These are phyloP conservation scores for Fusarium compactum DNA, from an alignment of 2,329 filamentous ascomycete genomes.

Conservation along the genomic window DNA sequence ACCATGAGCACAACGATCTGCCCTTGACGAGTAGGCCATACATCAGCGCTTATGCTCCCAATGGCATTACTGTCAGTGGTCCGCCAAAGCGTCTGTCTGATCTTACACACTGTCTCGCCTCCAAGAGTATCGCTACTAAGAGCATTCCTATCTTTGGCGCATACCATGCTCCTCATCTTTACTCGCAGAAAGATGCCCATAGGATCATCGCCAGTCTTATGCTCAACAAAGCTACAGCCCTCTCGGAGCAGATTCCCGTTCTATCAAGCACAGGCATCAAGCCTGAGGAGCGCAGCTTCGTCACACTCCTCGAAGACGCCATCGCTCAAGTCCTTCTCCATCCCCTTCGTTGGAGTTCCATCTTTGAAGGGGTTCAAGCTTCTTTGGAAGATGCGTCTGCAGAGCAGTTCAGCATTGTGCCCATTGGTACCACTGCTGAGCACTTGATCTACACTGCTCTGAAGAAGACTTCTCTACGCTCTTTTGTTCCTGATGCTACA, in stretches of 20 bases:
- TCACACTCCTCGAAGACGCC: slow-evolving; percentile 25
- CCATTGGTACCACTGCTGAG: slow-evolving; percentile 31
- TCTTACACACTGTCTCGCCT: slow-evolving; percentile 10
- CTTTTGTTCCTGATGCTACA: slow-evolving; percentile 2
- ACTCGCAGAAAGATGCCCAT: slow-evolving; percentile 29
- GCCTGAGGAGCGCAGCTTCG: slow-evolving; percentile 29
- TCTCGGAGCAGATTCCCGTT: slow-evolving; percentile 17
- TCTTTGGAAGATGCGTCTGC: slow-evolving; percentile 3
- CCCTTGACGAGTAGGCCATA: slow-evolving; percentile 35
- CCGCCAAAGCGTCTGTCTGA: slow-evolving; percentile 30
- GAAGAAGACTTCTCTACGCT: slow-evolving; percentile 29
- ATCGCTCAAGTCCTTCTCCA: slow-evolving; percentile 26
- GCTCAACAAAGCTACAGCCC: neutral
- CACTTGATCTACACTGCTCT: slow-evolving; percentile 40
- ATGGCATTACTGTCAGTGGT: slow-evolving; percentile 36
- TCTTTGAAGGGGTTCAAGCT: slow-evolving; percentile 18
- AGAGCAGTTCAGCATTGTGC: slow-evolving; percentile 17
- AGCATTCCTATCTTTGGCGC: slow-evolving; percentile 36
- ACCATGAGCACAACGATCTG: neutral
- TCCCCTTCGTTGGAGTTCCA: slow-evolving; percentile 29
- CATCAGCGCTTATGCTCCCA: slow-evolving; percentile 39
- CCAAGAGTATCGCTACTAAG: slow-evolving; percentile 18
- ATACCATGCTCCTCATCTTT: slow-evolving; percentile 38
- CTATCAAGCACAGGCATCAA: slow-evolving; percentile 16
- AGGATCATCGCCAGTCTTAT: slow-evolving; percentile 14